Base-by-base conservation (phyloP, 2,329 filamentous ascomycete genomes). In the Falciphora oryzae region DNA sequence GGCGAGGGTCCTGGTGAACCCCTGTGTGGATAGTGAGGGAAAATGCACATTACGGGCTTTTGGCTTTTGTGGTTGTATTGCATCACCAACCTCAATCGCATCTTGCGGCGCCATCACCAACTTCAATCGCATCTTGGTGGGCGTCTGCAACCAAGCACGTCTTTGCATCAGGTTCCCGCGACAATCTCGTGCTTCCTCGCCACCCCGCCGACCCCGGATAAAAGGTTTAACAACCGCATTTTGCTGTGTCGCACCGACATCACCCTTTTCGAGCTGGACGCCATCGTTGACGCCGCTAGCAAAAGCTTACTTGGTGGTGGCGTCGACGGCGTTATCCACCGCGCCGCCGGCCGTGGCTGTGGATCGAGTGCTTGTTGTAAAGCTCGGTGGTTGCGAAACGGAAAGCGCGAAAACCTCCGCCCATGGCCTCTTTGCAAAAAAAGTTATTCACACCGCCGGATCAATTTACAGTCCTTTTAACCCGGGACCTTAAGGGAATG, bases 231-330 rank as follows among this genome's bases (percentile, higher is more conserved):
- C 78, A 77, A 85, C 73, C 87, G 85, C 68, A 82, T 97, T 70
- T 85, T 85, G 59, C 78, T 94, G 53, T 82, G 92, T 69, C 84
- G 85, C 65, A 85, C 86, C 69, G 92, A 97, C 75, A 96, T 98
- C 75, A 97, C 93, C 22, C 87, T 81, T 16, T 85, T 98, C 4
- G 75, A 82, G 44, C 83, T 93, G 60, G 91, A 92, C 72, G 89
- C 90, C 68, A 95, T 97, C 70, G 93, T 98, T 74, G 98, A 98
- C 75, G 94, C 95, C 1, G 94, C 95, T 58, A 98, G 98, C 75
- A 78, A 77, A 13, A 83, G 83, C 1, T 85, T 98, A 0, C 82
- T 90, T 0, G 93, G 93, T 64, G 95, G 95, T 63, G 92, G 93
- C n/a, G 94, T 98, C 22, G 90, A 93, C 72, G 90, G 89, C 57